These are phyloP conservation scores for Rehmannia glutinosa DNA, from an alignment of 257 asterid species.

Conservation along the genomic window DNA sequence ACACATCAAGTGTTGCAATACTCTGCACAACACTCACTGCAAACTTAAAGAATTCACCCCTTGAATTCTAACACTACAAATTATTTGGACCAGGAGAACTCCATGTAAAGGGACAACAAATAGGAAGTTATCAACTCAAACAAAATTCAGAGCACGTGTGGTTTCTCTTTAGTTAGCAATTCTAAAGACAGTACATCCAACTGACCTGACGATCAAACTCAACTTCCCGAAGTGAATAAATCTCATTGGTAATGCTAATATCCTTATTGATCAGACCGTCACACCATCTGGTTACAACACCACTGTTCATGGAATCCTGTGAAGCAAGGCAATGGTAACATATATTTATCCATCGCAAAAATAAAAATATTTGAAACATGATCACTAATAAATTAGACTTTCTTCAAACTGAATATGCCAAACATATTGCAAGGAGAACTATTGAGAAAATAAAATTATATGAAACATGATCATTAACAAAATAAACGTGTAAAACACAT, in stretches of 20 bases:
- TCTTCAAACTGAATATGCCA: background rate
- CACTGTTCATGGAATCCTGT: slow-evolving; percentile 44
- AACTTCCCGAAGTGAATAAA: slow-evolving; percentile 70
- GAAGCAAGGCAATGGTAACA: slow-evolving; percentile 10
- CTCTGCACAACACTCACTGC: too few species aligned
- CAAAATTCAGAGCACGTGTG: background rate
- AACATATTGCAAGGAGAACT: background rate
- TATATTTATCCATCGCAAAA: background rate
- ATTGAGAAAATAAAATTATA: too few species aligned
- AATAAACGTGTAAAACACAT: too few species aligned
- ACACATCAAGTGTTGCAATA: too few species aligned
- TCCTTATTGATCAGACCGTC: slow-evolving; percentile 78
- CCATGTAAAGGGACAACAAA: background rate
- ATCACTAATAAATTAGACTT: background rate
- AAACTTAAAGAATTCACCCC: too few species aligned
- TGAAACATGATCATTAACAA: too few species aligned
- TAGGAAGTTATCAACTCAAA: background rate
- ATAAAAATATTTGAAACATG: background rate
- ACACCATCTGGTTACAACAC: slow-evolving; percentile 58
- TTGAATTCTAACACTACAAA: too few species aligned
- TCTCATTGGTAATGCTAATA: slow-evolving; percentile 52
- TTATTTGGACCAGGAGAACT: background rate
- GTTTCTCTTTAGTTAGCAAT: background rate
- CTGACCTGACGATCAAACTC: slow-evolving; percentile 97
- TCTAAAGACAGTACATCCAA: slow-evolving; percentile 8